These are phyloP conservation scores for Dioscorea alata DNA, from an alignment of 106 monocot genomes.

Conservation along the genomic window DNA sequence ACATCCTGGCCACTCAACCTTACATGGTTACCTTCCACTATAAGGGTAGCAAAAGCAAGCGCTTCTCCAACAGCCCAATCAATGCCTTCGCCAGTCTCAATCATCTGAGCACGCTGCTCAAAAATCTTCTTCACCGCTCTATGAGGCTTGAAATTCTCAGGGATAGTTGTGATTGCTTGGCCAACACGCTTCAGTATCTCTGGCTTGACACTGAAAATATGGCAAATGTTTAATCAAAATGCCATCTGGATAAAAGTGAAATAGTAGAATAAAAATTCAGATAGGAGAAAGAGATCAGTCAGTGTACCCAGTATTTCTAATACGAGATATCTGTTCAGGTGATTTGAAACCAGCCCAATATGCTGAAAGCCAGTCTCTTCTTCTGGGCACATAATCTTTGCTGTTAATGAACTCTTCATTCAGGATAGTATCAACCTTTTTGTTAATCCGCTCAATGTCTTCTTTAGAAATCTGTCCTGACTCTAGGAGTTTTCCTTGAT, in stretches of 20 bases:
- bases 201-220: slow-evolving; percentile 70
- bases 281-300: neutral
- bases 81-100: slow-evolving; percentile 82
- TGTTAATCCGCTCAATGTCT: slow-evolving; percentile 66
- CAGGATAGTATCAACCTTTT: slow-evolving; percentile 65
- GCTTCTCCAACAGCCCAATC: slow-evolving; percentile 95
- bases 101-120: slow-evolving; percentile 75
- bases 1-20: slow-evolving; percentile 98
- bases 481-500: slow-evolving; percentile 75
- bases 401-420: slow-evolving; percentile 85
- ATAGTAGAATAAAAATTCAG: too few relatives aligned
- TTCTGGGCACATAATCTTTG: slow-evolving; percentile 83
- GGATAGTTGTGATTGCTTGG: slow-evolving; percentile 71
- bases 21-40: slow-evolving; percentile 94
- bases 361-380: slow-evolving; percentile 91
- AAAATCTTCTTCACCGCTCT: slow-evolving; percentile 72
- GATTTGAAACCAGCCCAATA: slow-evolving; percentile 97
- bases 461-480: slow-evolving; percentile 55
- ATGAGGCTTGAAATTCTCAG: slow-evolving; percentile 86
- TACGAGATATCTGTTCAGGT: slow-evolving; percentile 91
- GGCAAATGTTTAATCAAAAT: neutral
- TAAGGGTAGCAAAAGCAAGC: slow-evolving; percentile 94
- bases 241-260: too few relatives aligned
- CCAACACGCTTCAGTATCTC: slow-evolving; percentile 87
- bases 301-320: slow-evolving; percentile 82